Conservation (phyloP, 2,329 filamentous ascomycete species). For the Fusarium scirpi region DNA sequence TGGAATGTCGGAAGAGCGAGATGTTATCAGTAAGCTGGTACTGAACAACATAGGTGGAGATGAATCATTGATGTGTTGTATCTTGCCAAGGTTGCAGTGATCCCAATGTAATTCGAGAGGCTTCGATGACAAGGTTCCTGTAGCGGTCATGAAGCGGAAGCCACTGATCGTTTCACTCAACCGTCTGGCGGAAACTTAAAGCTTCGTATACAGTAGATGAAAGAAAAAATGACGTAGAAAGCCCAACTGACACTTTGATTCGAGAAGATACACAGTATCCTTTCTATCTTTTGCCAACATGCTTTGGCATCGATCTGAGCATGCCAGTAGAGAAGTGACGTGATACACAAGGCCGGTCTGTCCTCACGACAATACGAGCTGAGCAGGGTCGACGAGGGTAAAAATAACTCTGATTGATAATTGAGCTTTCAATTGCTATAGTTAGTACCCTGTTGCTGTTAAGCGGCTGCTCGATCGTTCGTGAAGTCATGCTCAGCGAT, state of each 20-base stretch:
- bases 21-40: not conserved
- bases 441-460: not conserved
- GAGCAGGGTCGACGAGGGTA: not conserved
- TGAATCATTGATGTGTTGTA: not conserved
- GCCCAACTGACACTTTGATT: not conserved
- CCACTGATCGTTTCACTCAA: not conserved
- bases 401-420: not conserved
- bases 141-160: not conserved
- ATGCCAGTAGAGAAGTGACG: slow-evolving; percentile 7
- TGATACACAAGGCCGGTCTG: not conserved
- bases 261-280: not conserved
- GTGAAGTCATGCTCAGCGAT: not conserved
- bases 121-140: not conserved
- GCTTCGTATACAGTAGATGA: not conserved
- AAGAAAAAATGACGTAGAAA: not conserved
- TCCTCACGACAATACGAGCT: not conserved
- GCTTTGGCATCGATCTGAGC: not conserved
- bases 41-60: not conserved
- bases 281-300: not conserved
- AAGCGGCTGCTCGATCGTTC: not conserved
- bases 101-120: not conserved
- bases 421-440: not conserved
- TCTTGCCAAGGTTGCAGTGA: not conserved
- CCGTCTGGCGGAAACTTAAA: not conserved
- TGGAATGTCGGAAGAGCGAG: not conserved